Conservation (phyloP, 1,284 basidiomycete genomes). For the Trichosporon sp. region DNA sequence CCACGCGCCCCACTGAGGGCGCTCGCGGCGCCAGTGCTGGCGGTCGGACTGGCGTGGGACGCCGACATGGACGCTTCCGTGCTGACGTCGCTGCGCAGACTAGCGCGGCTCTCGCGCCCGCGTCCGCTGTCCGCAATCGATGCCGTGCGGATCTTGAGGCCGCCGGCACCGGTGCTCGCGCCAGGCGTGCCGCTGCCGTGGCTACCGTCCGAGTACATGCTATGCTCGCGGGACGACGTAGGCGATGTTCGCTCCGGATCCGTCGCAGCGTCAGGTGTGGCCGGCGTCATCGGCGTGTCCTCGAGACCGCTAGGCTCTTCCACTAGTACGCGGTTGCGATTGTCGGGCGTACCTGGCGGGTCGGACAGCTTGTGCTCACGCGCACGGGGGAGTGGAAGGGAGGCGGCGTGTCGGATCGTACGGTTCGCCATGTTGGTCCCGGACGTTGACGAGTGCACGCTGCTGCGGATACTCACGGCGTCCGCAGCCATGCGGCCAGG, state of each 20-base stretch:
- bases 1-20: not conserved
- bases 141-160: slow-evolving; percentile 1
- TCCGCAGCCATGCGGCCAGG: not conserved
- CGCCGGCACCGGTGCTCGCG: not conserved
- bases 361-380: slow-evolving; percentile 9
- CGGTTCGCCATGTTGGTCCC: not conserved
- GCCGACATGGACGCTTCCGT: slow-evolving; percentile 4
- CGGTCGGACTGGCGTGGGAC: not conserved
- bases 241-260: slow-evolving; percentile 11
- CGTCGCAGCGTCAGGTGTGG: not conserved
- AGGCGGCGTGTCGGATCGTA: slow-evolving; percentile 9
- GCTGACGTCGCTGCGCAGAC: slow-evolving; percentile 8
- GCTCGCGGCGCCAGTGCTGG: slow-evolving; percentile 11
- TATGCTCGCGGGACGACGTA: slow-evolving; percentile 1
- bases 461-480: not conserved
- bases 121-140: not conserved
- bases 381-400: not conserved
- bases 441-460: not conserved
- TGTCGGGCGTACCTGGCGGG: slow-evolving; percentile 14
- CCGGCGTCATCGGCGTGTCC: not conserved
- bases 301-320: not conserved
- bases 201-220: slow-evolving; percentile 14
- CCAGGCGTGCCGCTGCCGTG: not conserved
- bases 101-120: slow-evolving; percentile 3
- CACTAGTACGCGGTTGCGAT: not conserved